Base-by-base conservation (phyloP, 2,329 filamentous ascomycete species). In the Xylaria arbuscula region DNA sequence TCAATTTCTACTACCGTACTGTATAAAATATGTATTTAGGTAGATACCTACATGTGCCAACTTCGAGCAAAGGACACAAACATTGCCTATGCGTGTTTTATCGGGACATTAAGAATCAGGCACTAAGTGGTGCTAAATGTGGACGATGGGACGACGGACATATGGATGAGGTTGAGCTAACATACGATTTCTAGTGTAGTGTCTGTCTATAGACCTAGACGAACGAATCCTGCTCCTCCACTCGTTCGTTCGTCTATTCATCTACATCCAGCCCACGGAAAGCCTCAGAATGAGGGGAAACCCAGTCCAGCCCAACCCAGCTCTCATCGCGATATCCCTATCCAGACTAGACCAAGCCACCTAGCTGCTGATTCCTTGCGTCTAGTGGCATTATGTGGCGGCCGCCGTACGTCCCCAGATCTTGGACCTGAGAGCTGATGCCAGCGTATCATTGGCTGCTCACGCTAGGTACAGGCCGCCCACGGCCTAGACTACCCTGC, bases 241-340 rank as follows among this genome's bases (percentile, higher is more conserved):
- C 40, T n/a, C 40, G 40, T 28, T 28, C 28, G 28, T 28, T 28
- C 15, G 13, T 7, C n/a, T 47, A 38, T 15, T 17, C 47, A 34
- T 28, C 62, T n/a, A n/a, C 19, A 47, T n/a, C 22, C 13, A 45
- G 53, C 42, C 17, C 13, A 50, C 22, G 24, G 42, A 56, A 48
- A 48, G n/a, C 48, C 56, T 56, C 50, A 22, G 5, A 9, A 54
- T 55, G 56, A 61, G 56, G 56, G 42, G 51, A 45, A 51, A 13
- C n/a, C n/a, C n/a, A n/a, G n/a, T n/a, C n/a, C 13, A 45, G 6
- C 15, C 38, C 63, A 55, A 48, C n/a, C 28, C 38, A 45, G 36
- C 50, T 51, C 4, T 24, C 48, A 32, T 28, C 48, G 11, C 11
- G 22, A 15, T 3, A 47, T 53, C 36, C 13, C 9, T 11, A 51